Conservation (phyloP, 164 flowering plant genomes). For the Vitis rotundifolia region DNA sequence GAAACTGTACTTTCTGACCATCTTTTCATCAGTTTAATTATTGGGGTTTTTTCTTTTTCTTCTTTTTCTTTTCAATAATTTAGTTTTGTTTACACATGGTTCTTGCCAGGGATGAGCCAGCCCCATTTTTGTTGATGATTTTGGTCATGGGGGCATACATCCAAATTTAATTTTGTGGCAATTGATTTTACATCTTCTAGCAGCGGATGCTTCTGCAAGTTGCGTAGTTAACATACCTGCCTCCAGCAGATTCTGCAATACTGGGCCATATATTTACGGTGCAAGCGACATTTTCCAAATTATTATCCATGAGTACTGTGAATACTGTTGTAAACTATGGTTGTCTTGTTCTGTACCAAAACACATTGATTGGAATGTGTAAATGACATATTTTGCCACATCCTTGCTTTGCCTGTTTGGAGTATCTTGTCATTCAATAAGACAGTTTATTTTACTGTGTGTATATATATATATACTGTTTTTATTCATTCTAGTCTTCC, state of each 20-base stretch:
- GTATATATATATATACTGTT: too few species aligned
- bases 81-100: not conserved
- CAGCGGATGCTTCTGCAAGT: not conserved
- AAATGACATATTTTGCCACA: not conserved
- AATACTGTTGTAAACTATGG: not conserved
- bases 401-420: not conserved
- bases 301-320: not conserved
- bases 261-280: not conserved
- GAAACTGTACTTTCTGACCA: not conserved
- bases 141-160: not conserved
- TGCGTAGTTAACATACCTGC: not conserved
- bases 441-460: too few species aligned
- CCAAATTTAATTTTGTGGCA: not conserved
- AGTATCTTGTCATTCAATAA: too few species aligned
- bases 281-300: not conserved
- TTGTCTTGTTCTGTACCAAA: not conserved
- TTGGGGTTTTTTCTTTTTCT: not conserved
- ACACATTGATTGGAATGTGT: not conserved
- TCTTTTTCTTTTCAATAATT: not conserved
- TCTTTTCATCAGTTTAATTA: not conserved
- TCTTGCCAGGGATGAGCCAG: constrained; percentile 5
- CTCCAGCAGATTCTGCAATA: not conserved
- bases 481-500: too few species aligned
- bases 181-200: not conserved
- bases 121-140: not conserved